Conservation (phyloP, 164 flowering plant genomes). For the Tinospora cordifolia region DNA sequence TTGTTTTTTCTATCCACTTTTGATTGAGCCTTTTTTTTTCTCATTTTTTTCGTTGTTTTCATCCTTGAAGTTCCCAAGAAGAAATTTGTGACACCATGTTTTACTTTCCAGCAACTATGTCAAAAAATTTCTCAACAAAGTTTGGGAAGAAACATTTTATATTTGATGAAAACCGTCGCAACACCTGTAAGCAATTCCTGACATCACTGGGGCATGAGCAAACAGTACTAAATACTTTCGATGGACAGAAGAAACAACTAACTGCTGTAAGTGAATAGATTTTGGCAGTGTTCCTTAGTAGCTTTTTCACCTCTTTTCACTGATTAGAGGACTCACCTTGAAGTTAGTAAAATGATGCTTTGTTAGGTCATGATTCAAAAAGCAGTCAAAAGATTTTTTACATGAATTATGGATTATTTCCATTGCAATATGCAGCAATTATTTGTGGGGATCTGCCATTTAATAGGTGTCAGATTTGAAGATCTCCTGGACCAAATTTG, state of each 20-base stretch:
- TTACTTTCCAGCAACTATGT: not conserved
- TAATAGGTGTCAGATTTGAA: not conserved
- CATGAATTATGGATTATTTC: too few relatives aligned
- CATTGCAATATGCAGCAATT: not conserved
- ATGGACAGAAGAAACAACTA: slow-evolving; percentile 59
- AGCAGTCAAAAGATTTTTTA: not conserved
- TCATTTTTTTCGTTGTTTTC: not conserved
- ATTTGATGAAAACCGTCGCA: slow-evolving; percentile 59
- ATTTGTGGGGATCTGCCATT: not conserved
- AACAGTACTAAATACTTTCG: slow-evolving; percentile 40
- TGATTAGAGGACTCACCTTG: not conserved
- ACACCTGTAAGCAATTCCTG: slow-evolving; percentile 43
- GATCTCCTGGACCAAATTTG: not conserved
- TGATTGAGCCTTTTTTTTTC: not conserved
- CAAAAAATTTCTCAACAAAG: slow-evolving; percentile 36
- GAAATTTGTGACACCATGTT: too few relatives aligned
- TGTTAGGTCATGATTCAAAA: not conserved
- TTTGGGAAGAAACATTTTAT: slow-evolving; percentile 41
- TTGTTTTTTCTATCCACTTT: not conserved
- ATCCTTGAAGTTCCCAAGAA: not conserved
- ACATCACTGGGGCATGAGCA: slow-evolving; percentile 25
- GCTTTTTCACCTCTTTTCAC: not conserved
- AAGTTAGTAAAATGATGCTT: not conserved
- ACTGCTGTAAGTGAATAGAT: slow-evolving; percentile 45
- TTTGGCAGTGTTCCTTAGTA: not conserved